phyloP scores from a whole-genome alignment of 139 green algal genomes.

The Picochlorum sp. region DNA sequence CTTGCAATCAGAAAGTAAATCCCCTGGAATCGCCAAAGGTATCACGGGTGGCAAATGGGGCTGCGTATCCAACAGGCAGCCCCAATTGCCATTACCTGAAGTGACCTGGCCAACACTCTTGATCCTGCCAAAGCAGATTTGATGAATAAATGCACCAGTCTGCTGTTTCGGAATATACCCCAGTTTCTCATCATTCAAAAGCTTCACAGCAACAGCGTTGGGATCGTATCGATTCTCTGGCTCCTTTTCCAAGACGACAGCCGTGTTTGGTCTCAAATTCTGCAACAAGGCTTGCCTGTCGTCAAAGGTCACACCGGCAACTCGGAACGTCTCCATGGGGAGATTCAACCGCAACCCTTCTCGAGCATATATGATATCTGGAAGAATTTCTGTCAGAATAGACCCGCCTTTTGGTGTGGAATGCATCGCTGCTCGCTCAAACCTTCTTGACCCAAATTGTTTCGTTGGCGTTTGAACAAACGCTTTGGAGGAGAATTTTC shows the following conservation, averaged over 20 bases:
- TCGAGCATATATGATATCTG: too few relatives aligned
- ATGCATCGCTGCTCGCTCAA: too few relatives aligned
- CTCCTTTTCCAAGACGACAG: slow-evolving; percentile 30
- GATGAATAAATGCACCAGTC: slow-evolving; percentile 22
- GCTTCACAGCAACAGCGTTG: slow-evolving; percentile 33
- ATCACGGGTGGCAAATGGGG: neutral
- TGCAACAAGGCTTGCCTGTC: slow-evolving; percentile 24
- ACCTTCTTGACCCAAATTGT: too few relatives aligned
- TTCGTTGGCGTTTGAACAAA: too few relatives aligned
- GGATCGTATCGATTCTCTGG: slow-evolving; percentile 38
- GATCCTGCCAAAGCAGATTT: slow-evolving; percentile 21
- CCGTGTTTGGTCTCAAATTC: slow-evolving; percentile 22
- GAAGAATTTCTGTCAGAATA: too few relatives aligned
- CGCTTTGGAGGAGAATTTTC: too few relatives aligned
- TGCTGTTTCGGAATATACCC: slow-evolving; percentile 38
- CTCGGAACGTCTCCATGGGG: slow-evolving; percentile 11
- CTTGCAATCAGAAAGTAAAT: neutral
- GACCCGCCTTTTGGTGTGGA: too few relatives aligned
- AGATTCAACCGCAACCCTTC: too few relatives aligned
- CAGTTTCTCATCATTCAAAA: slow-evolving; percentile 19
- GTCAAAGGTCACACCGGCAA: slow-evolving; percentile 42
- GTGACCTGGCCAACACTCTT: neutral
- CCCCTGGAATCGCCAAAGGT: neutral
- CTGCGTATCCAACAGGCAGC: neutral
- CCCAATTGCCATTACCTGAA: neutral